Evolutionary conservation across 768 basidiomycete genomes (phyloP), one percentile per base, ranked within the genome.

Genomic region (Termitomyces bulborhizus): DNA sequence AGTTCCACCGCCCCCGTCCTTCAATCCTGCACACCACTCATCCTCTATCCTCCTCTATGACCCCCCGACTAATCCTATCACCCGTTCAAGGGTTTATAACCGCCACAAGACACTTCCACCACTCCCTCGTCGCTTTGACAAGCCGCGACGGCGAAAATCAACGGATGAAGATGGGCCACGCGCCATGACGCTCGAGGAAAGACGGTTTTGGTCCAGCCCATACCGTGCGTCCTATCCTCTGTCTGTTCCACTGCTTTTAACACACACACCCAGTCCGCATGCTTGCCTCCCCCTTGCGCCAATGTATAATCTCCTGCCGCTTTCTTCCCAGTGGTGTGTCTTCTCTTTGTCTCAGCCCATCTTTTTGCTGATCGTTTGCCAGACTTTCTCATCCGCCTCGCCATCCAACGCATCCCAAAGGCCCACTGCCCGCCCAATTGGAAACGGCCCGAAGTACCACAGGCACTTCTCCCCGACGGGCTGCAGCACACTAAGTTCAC

Each of bases 301-400:
- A 65, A 51, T 90, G 87, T 58, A 57, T 70, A 8, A 54, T 77
- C 13, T 83, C 85, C 3, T 65, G 65, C 6, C 70, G 77, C 57
- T 69, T 74, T 61, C 57, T 88, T 21, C 89, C 90, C 5, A 70
- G 67, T 37, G 89, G 89, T 84, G 57, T 48, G 73, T 56, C 36
- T 16, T 26, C 11, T 4, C 6, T 41, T 13, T 8, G 5, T 26
- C 27, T 34, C 32, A 12, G 12, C 16, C 52, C 46, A 36, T 21
- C n/a, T n/a, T 40, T 13, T 51, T 21, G 24, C 47, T 40, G 7
- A 46, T 41, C 43, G 40, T 4, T 32, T 21, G 21, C 3, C 61
- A 90, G 88, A 89, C 62, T 80, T 90, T 60, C 70, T 90, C 50
- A 68, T 90, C 41, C 84, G 87, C 48, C 68, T 89, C 44, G 75